Evolutionary conservation across 805 yeast genomes (phyloP), one percentile per base, ranked within the genome.

Genomic region (Barnettozyma wickerhamii): DNA sequence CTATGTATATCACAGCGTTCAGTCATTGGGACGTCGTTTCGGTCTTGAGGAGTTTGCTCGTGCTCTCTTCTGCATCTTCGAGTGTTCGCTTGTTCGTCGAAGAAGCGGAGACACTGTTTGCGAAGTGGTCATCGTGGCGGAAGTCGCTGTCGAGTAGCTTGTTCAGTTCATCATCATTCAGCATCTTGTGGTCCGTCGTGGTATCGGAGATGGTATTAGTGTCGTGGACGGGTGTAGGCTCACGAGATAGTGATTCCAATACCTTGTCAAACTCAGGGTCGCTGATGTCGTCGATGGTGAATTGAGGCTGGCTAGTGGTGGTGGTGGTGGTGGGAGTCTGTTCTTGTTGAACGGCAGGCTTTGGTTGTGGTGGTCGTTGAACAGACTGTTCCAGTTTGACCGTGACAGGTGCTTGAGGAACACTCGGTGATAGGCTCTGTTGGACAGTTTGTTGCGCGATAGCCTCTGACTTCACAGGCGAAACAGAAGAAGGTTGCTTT

Each of bases 211-310:
- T 30, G 3, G 30, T 43, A 7, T 28, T 29, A 19, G 37, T 49
- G 10, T 46, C 51, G 2, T 50, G n/a, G n/a, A 43, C 55, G 5
- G 61, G 61, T 2, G 61, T 56, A 1, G 49, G 48, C 24, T 55
- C 59, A 32, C 42, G 53, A 6, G 59, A 55, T 5, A 55, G 39
- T 3, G 59, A 52, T 32, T 52, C 45, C n/a, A 56, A 27, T 13
- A 55, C 59, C 32, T 49, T 48, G 27, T 52, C 52, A 24, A 56
- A 52, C 31, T 56, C 61, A 4, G 52, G 50, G 38, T 55, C 61
- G 30, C 52, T 35, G 15, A 49, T 30, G 13, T 47, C 47, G 15
- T 42, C 46, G 26, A 48, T 40, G 10, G 45, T 33, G 9, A 49
- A 35, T 13, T 14, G 23, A 19, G 32, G 37, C 19, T 18, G 44